Conservation (phyloP, 1,139 yeast species). For the Yamadazyma spencermartinsiae region DNA sequence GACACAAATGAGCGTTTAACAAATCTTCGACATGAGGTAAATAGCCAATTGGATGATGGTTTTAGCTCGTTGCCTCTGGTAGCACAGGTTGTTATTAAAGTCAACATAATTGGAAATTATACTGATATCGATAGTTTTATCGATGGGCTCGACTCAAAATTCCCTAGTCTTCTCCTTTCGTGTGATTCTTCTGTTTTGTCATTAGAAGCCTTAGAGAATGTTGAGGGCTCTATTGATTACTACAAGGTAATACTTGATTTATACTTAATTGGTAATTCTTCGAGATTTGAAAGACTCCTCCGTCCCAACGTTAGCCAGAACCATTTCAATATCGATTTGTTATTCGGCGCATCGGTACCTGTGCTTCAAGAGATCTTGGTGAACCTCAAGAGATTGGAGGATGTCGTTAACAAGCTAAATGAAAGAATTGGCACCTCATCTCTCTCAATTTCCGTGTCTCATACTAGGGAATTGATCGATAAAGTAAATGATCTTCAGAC, state of each 20-base stretch:
- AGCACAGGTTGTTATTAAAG: constrained; percentile 24
- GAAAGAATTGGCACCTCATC: constrained; percentile 15
- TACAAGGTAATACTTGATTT: constrained; percentile 26
- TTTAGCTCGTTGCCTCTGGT: constrained; percentile 15
- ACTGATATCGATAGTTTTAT: constrained; percentile 15
- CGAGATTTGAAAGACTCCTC: constrained; percentile 38
- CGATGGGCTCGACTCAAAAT: constrained; percentile 8
- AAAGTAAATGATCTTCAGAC: constrained; percentile 26
- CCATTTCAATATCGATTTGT: constrained; percentile 19
- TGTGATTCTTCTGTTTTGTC: too few relatives aligned
- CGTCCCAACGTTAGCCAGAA: constrained; percentile 19
- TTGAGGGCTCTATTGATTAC: constrained; percentile 17
- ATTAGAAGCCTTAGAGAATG: constrained; percentile 13
- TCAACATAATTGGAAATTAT: constrained; percentile 29
- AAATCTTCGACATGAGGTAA: background rate
- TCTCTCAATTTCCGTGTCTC: constrained; percentile 8
- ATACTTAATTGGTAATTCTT: constrained; percentile 27
- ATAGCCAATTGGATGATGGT: background rate
- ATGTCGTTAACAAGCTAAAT: constrained; percentile 7
- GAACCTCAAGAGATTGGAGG: constrained; percentile 5
- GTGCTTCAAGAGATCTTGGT: background rate
- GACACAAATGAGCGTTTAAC: background rate
- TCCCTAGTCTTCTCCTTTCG: constrained; percentile 17
- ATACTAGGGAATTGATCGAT: constrained; percentile 14
- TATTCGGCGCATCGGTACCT: constrained; percentile 13